These are phyloP conservation scores for Apium graveolens DNA, from an alignment of 129 eudicot genomes.

Conservation along the genomic window DNA sequence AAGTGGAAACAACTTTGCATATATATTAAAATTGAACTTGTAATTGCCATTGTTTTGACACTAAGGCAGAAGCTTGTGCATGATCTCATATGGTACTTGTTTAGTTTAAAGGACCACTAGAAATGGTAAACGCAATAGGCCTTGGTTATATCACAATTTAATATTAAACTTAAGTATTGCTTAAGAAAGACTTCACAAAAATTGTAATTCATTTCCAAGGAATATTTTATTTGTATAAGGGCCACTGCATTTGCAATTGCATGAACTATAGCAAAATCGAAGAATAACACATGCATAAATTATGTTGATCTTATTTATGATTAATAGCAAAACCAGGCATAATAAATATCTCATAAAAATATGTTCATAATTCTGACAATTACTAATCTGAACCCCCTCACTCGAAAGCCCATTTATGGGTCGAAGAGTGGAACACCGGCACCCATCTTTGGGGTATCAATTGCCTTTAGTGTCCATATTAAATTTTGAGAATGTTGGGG, in stretches of 20 bases:
- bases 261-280: too few relatives aligned
- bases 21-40: slow-evolving; percentile 17
- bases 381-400: too few relatives aligned
- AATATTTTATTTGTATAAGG: not conserved
- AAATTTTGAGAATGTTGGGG: too few relatives aligned
- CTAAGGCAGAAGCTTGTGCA: not conserved
- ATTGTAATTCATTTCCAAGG: not conserved
- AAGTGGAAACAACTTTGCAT: slow-evolving; percentile 58
- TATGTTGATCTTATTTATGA: too few relatives aligned
- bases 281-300: too few relatives aligned
- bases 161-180: not conserved
- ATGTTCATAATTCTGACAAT: too few relatives aligned
- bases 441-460: too few relatives aligned
- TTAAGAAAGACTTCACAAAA: not conserved
- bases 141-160: not conserved
- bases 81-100: not conserved
- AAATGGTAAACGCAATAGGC: slow-evolving; percentile 1
- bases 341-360: too few relatives aligned
- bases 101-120: slow-evolving; percentile 6
- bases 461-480: too few relatives aligned
- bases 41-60: not conserved
- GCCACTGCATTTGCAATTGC: not conserved
- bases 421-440: too few relatives aligned
- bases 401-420: too few relatives aligned
- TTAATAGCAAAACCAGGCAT: too few relatives aligned